Conservation (phyloP, 345 rosid species). For the Aquilaria malaccensis region DNA sequence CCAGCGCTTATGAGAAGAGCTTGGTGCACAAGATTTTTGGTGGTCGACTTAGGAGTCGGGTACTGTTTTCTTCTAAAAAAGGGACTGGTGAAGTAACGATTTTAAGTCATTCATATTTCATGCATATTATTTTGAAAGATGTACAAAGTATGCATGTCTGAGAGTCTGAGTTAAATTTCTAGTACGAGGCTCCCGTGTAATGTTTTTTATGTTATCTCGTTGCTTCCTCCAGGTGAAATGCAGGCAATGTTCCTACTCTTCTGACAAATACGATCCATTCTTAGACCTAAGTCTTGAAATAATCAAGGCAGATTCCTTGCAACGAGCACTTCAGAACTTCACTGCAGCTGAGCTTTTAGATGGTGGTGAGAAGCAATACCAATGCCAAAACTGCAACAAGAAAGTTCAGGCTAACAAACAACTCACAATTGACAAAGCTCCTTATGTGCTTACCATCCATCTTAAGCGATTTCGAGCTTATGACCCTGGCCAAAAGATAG, state of each 20-base stretch:
- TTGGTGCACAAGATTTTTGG: conserved; percentile 96
- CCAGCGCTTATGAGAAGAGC: conserved; percentile 86
- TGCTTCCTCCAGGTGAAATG: conserved; percentile 57
- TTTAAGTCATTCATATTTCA: conserved; percentile 5
- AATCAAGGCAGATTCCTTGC: conserved; percentile 70
- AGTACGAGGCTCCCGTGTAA: background rate
- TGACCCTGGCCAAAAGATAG: conserved; percentile 67
- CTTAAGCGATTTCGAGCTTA: conserved; percentile 83
- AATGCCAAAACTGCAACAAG: conserved; percentile 79
- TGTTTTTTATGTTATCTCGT: conserved; percentile 9
- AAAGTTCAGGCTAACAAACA: conserved; percentile 82
- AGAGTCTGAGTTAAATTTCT: conserved; percentile 2
- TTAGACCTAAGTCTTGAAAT: conserved; percentile 89
- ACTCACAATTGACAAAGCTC: conserved; percentile 82
- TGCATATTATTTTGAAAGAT: background rate
- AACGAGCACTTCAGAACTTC: conserved; percentile 64
- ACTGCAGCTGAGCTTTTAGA: conserved; percentile 72
- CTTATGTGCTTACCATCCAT: conserved; percentile 77
- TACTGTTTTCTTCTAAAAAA: conserved; percentile 16
- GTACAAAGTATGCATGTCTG: background rate
- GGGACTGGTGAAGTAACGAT: background rate
- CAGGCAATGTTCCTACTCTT: conserved; percentile 63
- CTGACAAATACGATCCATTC: conserved; percentile 87
- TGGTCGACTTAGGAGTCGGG: conserved; percentile 92
- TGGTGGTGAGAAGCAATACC: conserved; percentile 88